Evolutionary conservation across 2,329 filamentous ascomycete species (phyloP), one percentile per base, ranked within the genome.

Genomic region (Raffaelea arxii): DNA sequence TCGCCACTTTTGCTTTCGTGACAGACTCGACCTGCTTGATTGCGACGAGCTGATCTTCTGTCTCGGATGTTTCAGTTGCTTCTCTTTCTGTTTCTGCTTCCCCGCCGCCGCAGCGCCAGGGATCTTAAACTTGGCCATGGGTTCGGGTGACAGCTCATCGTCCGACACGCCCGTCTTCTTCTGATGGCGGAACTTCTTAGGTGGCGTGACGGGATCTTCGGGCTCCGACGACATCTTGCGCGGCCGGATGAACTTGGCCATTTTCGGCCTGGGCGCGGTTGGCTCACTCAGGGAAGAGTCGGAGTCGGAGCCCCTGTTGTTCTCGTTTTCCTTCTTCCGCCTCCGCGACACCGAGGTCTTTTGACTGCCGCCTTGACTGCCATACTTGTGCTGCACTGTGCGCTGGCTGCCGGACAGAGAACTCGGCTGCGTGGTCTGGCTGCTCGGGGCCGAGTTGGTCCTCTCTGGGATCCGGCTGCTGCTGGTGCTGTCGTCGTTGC

Each of bases 121-220:
- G 6, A 36, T 7, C 39, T 50, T 48, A 30, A 52, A 50, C 30
- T 43, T 46, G 1, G 46, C 37, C 25, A 42, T 46, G 11, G 19
- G 4, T 9, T 4, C 3, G 12, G 38, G 9, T 16, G 23, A 36
- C 6, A 36, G 9, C 7, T 25, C 27, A 3, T 22, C 16, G 3
- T 46, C 36, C 3, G 41, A 40, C 6, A 44, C 41, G 4, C 42
- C 43, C 25, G 35, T 4, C 10, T 19, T 5, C 40, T 46, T 49
- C 6, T 27, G 24, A 23, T 18, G 25, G 7, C 25, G 39, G 32
- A 46, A 46, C 25, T 14, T 46, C 40, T 49, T 49, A 2, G 7
- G 18, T 3, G 44, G 48, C 24, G 48, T 37, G 7, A 38, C 41
- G 19, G 25, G 32, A 7, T n/a, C 6, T n/a, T n/a, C 19, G 16